Base-by-base conservation (phyloP, 768 basidiomycete species). In the Boletus reticulatus region DNA sequence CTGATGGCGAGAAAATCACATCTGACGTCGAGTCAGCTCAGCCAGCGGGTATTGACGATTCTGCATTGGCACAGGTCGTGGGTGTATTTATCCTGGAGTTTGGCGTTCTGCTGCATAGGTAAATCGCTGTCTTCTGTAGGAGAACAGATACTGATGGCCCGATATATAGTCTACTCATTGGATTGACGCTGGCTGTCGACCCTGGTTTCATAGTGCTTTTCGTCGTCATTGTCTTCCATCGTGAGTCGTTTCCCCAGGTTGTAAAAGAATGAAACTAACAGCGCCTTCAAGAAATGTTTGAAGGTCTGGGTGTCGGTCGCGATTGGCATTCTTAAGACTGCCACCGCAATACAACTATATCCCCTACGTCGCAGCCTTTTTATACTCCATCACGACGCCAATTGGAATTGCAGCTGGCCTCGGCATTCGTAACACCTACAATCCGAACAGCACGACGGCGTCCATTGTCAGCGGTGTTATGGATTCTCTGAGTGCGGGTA, bases 21-120 rank as follows among this genome's bases (percentile, higher is more conserved):
- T 44, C 69, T 27, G 74, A 78, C 55, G 47, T 68, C 17, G 75
- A 75, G 44, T 57, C 43, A 2, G 61, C 60, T 8, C 29, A 57
- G 43, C 32, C 52, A 31, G 42, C 16, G 8, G 43, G 61, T 29
- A 64, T 71, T 4, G 71, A 77, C 45, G 79, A 84, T 37, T 74
- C 75, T 19, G 72, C 81, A 4, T 52, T 75, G 11, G 85, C 91
- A 3, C 93, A 95, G 68, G 72, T 94, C 37, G 78, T 97, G 45
- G 94, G 94, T 14, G 81, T 99, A 45, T 92, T 83, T 34, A 94
- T 98, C 55, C 77, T 99, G 43, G 96, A 99, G 68, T 96, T 97
- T 63, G 96, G 96, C 62, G 92, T 98, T 31, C 70, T 93, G 6
- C 72, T 98, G 32, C 94, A 95, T 66, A 90, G 87, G 85, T 82